Percentiles rank a stretch among this genome's conserved stretches.
These are phyloP conservation scores for Epicoccum sorghinum DNA, from an alignment of 2,329 filamentous ascomycete species.

Conservation along the genomic window DNA sequence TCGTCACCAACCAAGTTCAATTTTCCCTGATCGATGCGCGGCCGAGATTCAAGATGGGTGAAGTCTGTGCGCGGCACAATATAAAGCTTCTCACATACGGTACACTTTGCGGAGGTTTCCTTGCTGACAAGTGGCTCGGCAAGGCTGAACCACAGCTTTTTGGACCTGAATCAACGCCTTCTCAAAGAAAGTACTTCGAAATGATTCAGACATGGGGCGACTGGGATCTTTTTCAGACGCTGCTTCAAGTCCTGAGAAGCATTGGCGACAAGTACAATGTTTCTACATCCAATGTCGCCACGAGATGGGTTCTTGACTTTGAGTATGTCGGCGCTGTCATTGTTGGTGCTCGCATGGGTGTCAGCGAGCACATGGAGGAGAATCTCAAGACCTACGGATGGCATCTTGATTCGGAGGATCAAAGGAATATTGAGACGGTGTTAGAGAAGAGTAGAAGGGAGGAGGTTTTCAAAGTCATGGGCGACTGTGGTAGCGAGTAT, in stretches of 20 bases:
- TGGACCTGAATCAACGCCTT: slow-evolving; percentile 45
- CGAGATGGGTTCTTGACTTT: slow-evolving; percentile 58
- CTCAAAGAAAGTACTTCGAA: slow-evolving; percentile 49
- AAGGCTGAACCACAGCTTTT: slow-evolving; percentile 47
- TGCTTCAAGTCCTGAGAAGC: slow-evolving; percentile 46
- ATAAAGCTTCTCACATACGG: slow-evolving; percentile 55
- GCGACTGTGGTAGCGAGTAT: slow-evolving; percentile 52
- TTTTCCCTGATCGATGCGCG: slow-evolving; percentile 52
- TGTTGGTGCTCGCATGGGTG: slow-evolving; percentile 54
- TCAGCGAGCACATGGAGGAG: slow-evolving; percentile 47
- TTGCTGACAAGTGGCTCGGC: slow-evolving; percentile 50
- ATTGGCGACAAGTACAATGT: slow-evolving; percentile 52
- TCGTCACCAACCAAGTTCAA: slow-evolving; percentile 47
- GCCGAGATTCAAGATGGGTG: slow-evolving; percentile 47
- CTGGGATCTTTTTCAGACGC: slow-evolving; percentile 56
- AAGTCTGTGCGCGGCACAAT: slow-evolving; percentile 45
- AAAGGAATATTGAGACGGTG: slow-evolving; percentile 39
- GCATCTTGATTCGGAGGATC: slow-evolving; percentile 47
- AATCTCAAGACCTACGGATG: slow-evolving; percentile 52
- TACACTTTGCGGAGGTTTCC: slow-evolving; percentile 51
- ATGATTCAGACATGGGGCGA: slow-evolving; percentile 56
- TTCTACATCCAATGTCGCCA: slow-evolving; percentile 55
- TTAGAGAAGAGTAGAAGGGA: slow-evolving; percentile 35
- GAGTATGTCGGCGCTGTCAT: slow-evolving; percentile 58
- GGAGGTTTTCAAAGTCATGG: slow-evolving; percentile 46